A percentile compares a stretch with the other conserved stretches of the same genome.
Conservation (phyloP, 2,329 filamentous ascomycete genomes). For the Aureobasidium sp. region DNA sequence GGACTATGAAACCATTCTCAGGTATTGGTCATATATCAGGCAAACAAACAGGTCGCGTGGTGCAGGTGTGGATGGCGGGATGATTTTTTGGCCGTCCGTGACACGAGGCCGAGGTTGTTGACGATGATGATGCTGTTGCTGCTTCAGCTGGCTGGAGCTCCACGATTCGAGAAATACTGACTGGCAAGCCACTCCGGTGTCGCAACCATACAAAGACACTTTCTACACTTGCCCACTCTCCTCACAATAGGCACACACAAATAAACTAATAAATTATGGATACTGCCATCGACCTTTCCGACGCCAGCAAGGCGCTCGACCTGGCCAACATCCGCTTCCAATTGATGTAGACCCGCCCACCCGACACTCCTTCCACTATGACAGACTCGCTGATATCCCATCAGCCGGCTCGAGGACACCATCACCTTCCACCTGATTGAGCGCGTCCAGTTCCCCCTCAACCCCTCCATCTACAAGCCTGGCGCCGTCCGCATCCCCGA, state of each 20-base stretch:
- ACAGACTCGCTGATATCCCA: slow-evolving; percentile 56
- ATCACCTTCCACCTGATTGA: slow-evolving; percentile 97
- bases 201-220: not conserved
- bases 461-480: slow-evolving; percentile 75
- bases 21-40: not conserved
- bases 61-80: not conserved
- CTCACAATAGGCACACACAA: not conserved
- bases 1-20: slow-evolving; percentile 1
- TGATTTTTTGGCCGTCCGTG: not conserved
- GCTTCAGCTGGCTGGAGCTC: not conserved
- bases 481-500: slow-evolving; percentile 73
- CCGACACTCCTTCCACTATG: slow-evolving; percentile 70
- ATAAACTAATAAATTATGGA: slow-evolving; percentile 57
- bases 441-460: slow-evolving; percentile 93
- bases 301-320: slow-evolving; percentile 79
- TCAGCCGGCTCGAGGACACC: slow-evolving; percentile 89
- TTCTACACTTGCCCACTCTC: not conserved
- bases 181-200: not conserved
- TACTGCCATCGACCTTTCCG: slow-evolving; percentile 64
- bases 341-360: slow-evolving; percentile 54
- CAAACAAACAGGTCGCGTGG: not conserved
- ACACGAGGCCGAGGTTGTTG: slow-evolving; percentile 13
- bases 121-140: not conserved
- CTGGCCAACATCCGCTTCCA: slow-evolving; percentile 79
- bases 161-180: not conserved